These are phyloP conservation scores for Elsinoe ampelina DNA, from an alignment of 2,329 filamentous ascomycete genomes.

Conservation along the genomic window DNA sequence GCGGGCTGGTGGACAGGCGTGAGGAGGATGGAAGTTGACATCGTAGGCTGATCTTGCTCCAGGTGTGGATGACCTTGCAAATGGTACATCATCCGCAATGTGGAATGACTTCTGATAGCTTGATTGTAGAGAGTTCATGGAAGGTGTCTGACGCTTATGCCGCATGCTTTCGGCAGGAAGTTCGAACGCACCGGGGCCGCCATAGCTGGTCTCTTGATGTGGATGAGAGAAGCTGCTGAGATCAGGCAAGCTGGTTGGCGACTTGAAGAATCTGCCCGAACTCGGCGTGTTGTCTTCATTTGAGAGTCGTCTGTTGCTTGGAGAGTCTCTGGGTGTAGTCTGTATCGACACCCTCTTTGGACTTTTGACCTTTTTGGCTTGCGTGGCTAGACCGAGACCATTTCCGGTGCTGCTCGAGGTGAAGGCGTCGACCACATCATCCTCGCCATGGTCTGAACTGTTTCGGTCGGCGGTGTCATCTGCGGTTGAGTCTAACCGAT, in stretches of 20 bases:
- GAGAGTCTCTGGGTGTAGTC: not conserved
- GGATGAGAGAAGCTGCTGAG: slow-evolving; percentile 3
- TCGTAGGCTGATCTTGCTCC: slow-evolving; percentile 7
- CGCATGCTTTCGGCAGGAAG: not conserved
- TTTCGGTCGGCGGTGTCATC: not conserved
- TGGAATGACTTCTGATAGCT: slow-evolving; percentile 1
- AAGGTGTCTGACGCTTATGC: slow-evolving; percentile 3
- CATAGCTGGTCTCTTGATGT: not conserved
- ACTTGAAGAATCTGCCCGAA: slow-evolving; percentile 1
- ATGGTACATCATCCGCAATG: not conserved
- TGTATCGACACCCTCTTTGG: not conserved
- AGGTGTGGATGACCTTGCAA: not conserved
- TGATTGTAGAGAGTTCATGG: not conserved
- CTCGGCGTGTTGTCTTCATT: not conserved
- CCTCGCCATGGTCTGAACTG: not conserved
- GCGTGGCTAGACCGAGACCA: not conserved
- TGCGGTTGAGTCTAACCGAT: not conserved
- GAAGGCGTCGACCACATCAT: not conserved
- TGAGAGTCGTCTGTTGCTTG: not conserved
- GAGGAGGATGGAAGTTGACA: slow-evolving; percentile 3
- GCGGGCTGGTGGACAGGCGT: not conserved
- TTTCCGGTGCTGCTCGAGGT: not conserved
- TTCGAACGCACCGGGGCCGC: slow-evolving; percentile 1
- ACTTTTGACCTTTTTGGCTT: not conserved
- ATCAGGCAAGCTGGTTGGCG: not conserved